phyloP scores from a whole-genome alignment of 139 green algal genomes.

The Closterium sp. region DNA sequence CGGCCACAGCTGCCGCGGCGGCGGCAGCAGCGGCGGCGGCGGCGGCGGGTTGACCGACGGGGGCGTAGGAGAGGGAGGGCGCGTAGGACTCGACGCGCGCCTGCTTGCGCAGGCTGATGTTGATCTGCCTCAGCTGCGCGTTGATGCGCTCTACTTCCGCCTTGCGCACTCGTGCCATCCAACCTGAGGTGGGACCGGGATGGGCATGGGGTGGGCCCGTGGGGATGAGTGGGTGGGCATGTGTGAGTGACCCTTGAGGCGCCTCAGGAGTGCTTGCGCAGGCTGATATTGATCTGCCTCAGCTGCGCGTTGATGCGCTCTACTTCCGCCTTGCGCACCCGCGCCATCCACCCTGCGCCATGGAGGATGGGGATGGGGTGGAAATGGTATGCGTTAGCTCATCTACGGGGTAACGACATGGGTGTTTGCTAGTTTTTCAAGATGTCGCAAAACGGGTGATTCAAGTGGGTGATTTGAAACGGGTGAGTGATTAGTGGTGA shows the following conservation, averaged over 20 bases:
- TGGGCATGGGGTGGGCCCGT: neutral
- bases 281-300: constrained; percentile 48
- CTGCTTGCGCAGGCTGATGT: constrained; percentile 44
- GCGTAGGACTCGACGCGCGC: constrained; percentile 47
- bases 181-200: neutral
- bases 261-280: constrained; percentile 17
- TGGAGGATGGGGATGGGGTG: too few species aligned
- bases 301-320: constrained; percentile 50
- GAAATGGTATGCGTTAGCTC: too few species aligned
- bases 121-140: constrained; percentile 50
- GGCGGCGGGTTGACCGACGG: constrained; percentile 1
- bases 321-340: constrained; percentile 42
- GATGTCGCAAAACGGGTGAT: too few species aligned
- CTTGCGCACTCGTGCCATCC: constrained; percentile 39
- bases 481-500: too few species aligned
- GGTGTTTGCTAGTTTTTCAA: too few species aligned
- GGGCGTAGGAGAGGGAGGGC: constrained; percentile 43
- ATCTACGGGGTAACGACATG: too few species aligned
- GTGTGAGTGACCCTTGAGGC: too few species aligned
- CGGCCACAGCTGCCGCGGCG: neutral
- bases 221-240: too few species aligned
- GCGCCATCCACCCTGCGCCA: too few species aligned
- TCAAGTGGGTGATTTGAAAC: too few species aligned
- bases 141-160: constrained; percentile 48
- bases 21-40: neutral